Evolutionary conservation across 1,284 basidiomycete genomes (phyloP).

Genomic region (Boletellus deceptivus): DNA sequence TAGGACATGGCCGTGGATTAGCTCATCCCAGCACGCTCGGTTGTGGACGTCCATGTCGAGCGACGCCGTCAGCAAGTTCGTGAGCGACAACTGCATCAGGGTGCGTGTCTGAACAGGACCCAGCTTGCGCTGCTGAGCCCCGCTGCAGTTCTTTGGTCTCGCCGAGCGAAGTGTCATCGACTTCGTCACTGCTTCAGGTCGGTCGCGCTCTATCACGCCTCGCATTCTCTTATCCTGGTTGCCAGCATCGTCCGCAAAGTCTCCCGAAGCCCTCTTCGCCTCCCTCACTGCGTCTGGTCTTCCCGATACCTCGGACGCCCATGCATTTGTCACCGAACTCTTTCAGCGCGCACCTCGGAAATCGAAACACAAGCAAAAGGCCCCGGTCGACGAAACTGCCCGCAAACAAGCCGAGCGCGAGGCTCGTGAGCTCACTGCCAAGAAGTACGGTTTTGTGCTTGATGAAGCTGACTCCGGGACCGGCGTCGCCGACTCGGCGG

Average conservation of each 20-base stretch:
- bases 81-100: conserved; percentile 82
- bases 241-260: conserved; percentile 78
- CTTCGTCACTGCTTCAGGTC: conserved; percentile 83
- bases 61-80: conserved; percentile 66
- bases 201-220: conserved; percentile 21
- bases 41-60: conserved; percentile 33
- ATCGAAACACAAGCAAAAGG: conserved; percentile 61
- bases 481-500: conserved; percentile 47
- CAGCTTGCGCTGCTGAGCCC: background rate
- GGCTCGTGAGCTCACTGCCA: conserved; percentile 63
- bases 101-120: conserved; percentile 43
- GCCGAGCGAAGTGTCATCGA: conserved; percentile 82
- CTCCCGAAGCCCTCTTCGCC: conserved; percentile 73
- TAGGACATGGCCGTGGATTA: conserved; percentile 37
- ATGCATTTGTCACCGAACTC: conserved; percentile 77
- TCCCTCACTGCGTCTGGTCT: conserved; percentile 78
- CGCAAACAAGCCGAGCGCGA: conserved; percentile 70
- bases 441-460: conserved; percentile 76
- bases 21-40: conserved; percentile 1
- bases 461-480: conserved; percentile 59
- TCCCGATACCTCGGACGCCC: conserved; percentile 74
- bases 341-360: conserved; percentile 75
- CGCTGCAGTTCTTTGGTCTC: conserved; percentile 70
- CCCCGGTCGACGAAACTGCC: conserved; percentile 42
- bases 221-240: conserved; percentile 6